Base-by-base conservation (phyloP, 768 basidiomycete genomes). In the Porpolomopsis calyptriformis region DNA sequence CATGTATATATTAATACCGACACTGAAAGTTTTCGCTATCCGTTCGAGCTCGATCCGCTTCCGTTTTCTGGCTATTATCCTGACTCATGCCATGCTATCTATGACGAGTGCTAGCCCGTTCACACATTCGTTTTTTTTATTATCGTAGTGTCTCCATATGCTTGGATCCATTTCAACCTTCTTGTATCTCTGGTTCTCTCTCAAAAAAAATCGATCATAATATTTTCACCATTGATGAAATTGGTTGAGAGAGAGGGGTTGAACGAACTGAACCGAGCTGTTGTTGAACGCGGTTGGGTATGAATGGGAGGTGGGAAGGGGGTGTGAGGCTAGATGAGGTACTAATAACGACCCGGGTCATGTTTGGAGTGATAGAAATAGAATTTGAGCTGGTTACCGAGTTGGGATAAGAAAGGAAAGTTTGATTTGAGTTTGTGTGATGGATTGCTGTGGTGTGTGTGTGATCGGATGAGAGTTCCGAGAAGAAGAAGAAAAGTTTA, bases 211-310 rank as follows among this genome's bases (percentile, higher is more conserved):
- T 18, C 24, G 2, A 23, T 16, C n/a, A n/a, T 16, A 4, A n/a
- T 25, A 16, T 25, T 20, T 34, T n/a, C 6, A 10, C 4, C 3
- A 22, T 12, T 23, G 46, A 36, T 20, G 43, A 35, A 22, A 19
- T 38, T n/a, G n/a, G n/a, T n/a, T n/a, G n/a, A n/a, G n/a, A n/a
- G n/a, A n/a, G n/a, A n/a, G n/a, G n/a, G n/a, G n/a, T 14, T 38
- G 37, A 16, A 70, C 59, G 55, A 64, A 77, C 60, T 85, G 83
- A 1, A 80, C 64, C 11, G 80, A 68, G 25, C 72, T 74, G 58
- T 73, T 81, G 56, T 77, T 83, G 67, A 86, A 86, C 14, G 82
- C 82, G 16, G 74, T 72, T 16, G 78, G 72, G 63, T 71, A 77
- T 4, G 61, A 48, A 19, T 50, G 49, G n/a, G 72, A 74, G 29